These are phyloP conservation scores for Biscutella auriculata DNA, from an alignment of 441 rosid species.

Conservation along the genomic window DNA sequence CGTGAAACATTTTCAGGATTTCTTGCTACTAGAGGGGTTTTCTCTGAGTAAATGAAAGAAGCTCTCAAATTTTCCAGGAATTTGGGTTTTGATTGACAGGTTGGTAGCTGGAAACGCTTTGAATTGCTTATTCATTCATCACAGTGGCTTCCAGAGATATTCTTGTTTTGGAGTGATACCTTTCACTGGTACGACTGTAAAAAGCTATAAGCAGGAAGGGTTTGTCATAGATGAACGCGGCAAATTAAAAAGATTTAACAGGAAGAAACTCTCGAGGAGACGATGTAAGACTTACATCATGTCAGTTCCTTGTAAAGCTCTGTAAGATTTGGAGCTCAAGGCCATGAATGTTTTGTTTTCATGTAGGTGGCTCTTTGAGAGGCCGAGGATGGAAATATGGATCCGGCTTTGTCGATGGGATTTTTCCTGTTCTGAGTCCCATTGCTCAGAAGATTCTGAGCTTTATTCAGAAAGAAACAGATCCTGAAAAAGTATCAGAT, in stretches of 20 bases:
- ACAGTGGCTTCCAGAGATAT: constrained; percentile 17
- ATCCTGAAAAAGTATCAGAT: constrained; percentile 33
- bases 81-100: constrained; percentile 22
- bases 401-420: constrained; percentile 85
- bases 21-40: too few species aligned
- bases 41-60: too few species aligned
- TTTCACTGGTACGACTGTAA: constrained; percentile 27
- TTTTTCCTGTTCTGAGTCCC: constrained; percentile 78
- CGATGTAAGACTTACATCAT: constrained; percentile 29
- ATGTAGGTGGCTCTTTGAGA: constrained; percentile 68
- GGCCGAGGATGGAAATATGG: constrained; percentile 93
- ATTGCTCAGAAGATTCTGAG: constrained; percentile 54
- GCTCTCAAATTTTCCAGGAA: too few species aligned
- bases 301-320: background rate
- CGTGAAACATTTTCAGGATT: background rate
- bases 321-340: background rate
- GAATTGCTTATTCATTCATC: constrained; percentile 26
- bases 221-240: constrained; percentile 59
- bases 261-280: constrained; percentile 61
- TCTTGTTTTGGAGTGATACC: constrained; percentile 27
- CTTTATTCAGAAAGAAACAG: constrained; percentile 41
- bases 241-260: constrained; percentile 43
- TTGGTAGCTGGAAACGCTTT: constrained; percentile 30
- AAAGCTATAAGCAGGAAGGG: constrained; percentile 41
- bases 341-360: background rate